phyloP scores from a whole-genome alignment of 345 rosid species.

The Hibiscus syriacus region DNA sequence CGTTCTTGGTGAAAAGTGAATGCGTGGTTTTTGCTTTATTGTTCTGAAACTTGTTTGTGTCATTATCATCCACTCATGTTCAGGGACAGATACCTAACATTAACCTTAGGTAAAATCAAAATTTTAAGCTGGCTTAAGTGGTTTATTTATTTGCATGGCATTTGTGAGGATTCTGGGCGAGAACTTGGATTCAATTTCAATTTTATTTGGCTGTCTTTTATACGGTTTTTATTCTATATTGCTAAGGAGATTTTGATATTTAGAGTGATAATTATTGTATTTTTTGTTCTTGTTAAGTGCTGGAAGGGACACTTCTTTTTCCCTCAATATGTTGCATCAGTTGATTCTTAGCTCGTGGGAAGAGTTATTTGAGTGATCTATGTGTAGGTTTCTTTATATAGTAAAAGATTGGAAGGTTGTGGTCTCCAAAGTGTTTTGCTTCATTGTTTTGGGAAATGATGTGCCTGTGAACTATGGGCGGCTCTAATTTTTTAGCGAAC shows the following conservation, averaged over 20 bases:
- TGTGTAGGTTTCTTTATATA: not conserved
- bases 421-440: not conserved
- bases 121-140: not conserved
- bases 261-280: not conserved
- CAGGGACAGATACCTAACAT: not conserved
- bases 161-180: no score
- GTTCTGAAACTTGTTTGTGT: not conserved
- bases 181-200: no score
- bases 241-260: no score
- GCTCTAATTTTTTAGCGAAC: not conserved
- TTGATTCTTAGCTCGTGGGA: conserved; percentile 5
- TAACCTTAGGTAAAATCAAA: not conserved
- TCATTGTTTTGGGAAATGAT: not conserved
- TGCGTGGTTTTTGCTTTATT: not conserved
- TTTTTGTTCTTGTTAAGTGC: not conserved
- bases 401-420: not conserved
- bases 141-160: not conserved
- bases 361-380: not conserved
- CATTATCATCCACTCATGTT: not conserved
- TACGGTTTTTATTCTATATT: no score
- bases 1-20: not conserved
- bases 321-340: not conserved
- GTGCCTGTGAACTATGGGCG: not conserved
- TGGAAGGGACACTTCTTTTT: not conserved
- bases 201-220: no score